phyloP scores from a whole-genome alignment of 139 green algal genomes.

The Tetraselmis striata region DNA sequence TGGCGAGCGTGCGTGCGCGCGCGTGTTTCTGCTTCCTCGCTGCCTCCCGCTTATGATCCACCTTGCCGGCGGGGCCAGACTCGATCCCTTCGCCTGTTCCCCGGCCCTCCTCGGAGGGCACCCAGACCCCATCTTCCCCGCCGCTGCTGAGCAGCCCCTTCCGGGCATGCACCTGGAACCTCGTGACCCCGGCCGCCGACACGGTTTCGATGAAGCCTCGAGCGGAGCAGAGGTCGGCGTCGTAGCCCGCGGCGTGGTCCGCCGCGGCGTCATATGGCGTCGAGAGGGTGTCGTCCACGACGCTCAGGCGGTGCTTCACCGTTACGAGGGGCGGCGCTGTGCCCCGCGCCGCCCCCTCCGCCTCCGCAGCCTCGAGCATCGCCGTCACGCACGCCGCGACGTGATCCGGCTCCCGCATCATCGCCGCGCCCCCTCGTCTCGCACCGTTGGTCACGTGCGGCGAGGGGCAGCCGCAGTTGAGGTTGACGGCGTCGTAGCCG shows the following conservation, averaged over 20 bases:
- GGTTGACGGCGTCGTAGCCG: constrained; percentile 50
- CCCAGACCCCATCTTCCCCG: not conserved
- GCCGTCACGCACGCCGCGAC: not conserved
- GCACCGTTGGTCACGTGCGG: not conserved
- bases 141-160: not conserved
- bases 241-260: not conserved
- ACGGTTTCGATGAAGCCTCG: not conserved
- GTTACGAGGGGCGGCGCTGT: not conserved
- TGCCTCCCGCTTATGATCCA: not conserved
- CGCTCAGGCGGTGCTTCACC: not conserved
- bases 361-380: not conserved
- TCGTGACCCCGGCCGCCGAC: not conserved
- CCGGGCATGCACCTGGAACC: not conserved
- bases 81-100: not conserved
- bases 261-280: not conserved
- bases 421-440: not conserved
- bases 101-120: not conserved
- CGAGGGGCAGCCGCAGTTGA: constrained; percentile 24
- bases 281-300: not conserved
- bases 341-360: too few relatives aligned
- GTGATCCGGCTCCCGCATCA: not conserved
- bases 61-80: not conserved
- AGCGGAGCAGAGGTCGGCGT: not conserved
- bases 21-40: not conserved
- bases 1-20: not conserved